Conservation (phyloP, 331 rosid species). For the Stylosanthes scabra region DNA sequence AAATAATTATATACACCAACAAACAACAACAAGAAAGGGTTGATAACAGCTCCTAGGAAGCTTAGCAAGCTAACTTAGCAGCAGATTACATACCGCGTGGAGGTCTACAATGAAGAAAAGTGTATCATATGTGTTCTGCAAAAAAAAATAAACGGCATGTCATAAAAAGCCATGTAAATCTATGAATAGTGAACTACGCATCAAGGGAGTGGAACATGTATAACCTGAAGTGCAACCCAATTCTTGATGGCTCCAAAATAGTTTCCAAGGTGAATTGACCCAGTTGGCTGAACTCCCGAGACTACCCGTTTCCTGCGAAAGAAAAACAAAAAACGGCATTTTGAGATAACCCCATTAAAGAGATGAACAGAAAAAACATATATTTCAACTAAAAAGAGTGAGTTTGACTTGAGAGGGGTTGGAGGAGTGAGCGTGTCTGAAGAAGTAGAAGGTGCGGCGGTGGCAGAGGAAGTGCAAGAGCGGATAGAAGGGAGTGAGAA, state of each 20-base stretch:
- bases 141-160: constrained; percentile 30
- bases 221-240: constrained; percentile 93
- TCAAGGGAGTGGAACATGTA: not conserved
- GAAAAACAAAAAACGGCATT: no score
- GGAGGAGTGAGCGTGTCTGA: constrained; percentile 47
- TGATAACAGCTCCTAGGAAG: constrained; percentile 23
- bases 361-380: not conserved
- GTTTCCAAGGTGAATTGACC: constrained; percentile 93
- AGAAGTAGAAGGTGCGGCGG: constrained; percentile 49
- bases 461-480: constrained; percentile 36
- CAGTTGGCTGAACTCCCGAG: constrained; percentile 98
- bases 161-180: constrained; percentile 21
- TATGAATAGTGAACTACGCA: not conserved
- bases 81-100: constrained; percentile 80
- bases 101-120: constrained; percentile 96
- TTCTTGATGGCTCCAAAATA: constrained; percentile 95
- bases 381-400: not conserved
- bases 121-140: constrained; percentile 85
- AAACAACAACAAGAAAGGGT: not conserved
- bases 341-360: constrained; percentile 8
- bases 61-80: constrained; percentile 19
- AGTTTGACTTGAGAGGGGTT: constrained; percentile 66
- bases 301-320: constrained; percentile 80
- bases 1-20: not conserved
- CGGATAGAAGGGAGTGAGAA: constrained; percentile 41